phyloP scores from a whole-genome alignment of 108 stramenopile species.

The Tribonema minus region DNA sequence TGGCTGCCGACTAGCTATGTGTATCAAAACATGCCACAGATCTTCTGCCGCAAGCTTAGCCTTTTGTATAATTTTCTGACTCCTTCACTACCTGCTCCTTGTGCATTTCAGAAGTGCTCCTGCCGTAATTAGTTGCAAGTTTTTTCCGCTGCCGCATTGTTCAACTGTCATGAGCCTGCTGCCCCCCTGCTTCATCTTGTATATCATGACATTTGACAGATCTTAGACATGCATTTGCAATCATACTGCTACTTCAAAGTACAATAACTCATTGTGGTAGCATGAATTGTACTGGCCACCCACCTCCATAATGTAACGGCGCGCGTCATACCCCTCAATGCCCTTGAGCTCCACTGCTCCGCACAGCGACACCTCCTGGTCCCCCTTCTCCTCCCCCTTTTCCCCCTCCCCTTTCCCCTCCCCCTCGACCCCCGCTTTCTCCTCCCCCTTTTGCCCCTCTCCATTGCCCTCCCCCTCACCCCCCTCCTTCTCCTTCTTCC shows the following conservation, averaged over 20 bases:
- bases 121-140: too few species aligned
- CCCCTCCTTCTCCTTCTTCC: slow-evolving; percentile 37
- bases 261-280: neutral
- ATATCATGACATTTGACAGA: neutral
- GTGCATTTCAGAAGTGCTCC: too few species aligned
- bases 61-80: too few species aligned
- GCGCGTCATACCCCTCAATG: neutral
- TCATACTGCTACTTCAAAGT: neutral
- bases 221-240: neutral
- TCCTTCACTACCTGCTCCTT: too few species aligned
- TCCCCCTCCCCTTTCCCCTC: slow-evolving; percentile 11
- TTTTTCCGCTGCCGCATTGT: too few species aligned
- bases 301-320: neutral
- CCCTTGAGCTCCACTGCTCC: neutral
- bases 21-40: too few species aligned
- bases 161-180: too few species aligned
- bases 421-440: slow-evolving; percentile 30
- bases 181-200: too few species aligned
- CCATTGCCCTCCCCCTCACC: slow-evolving; percentile 2
- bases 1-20: too few species aligned
- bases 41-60: too few species aligned
- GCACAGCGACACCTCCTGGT: slow-evolving; percentile 7
- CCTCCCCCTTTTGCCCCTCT: slow-evolving; percentile 7
- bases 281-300: neutral
- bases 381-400: neutral